A percentile compares a stretch with the other conserved stretches of the same genome.
These are phyloP conservation scores for Schizochytrium sp. DNA, from an alignment of 108 stramenopile genomes.

Conservation along the genomic window DNA sequence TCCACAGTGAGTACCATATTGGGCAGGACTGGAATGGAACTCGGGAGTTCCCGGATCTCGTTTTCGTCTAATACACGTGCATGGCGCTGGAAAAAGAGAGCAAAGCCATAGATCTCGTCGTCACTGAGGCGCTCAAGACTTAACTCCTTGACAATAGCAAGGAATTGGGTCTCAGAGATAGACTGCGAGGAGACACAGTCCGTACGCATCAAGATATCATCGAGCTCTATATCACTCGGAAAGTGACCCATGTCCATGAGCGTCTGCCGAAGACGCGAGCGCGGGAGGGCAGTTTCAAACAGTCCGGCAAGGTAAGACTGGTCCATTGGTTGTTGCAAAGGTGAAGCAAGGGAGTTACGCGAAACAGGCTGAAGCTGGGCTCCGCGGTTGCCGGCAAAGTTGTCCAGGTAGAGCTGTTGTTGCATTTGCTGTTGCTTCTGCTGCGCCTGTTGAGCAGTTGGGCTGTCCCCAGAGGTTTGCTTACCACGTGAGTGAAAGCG, in stretches of 20 bases:
- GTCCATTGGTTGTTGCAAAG: no score
- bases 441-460: no score
- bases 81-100: constrained; percentile 11
- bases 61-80: neutral
- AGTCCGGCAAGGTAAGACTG: constrained; percentile 2
- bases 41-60: neutral
- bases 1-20: constrained; percentile 23
- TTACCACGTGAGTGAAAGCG: constrained; percentile 19
- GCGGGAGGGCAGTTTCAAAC: neutral
- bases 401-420: no score
- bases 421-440: no score
- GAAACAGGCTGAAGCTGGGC: neutral
- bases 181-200: neutral
- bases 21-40: constrained; percentile 11
- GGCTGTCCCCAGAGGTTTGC: neutral
- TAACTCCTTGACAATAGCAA: constrained; percentile 8
- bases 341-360: neutral
- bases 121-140: constrained; percentile 14
- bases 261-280: constrained; percentile 21
- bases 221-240: constrained; percentile 28
- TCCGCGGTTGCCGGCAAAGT: no score
- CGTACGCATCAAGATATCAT: neutral
- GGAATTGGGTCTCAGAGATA: constrained; percentile 3
- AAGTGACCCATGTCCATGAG: constrained; percentile 60
- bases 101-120: constrained; percentile 46